phyloP scores from a whole-genome alignment of 768 basidiomycete genomes.

The Termitomyces sp. region DNA sequence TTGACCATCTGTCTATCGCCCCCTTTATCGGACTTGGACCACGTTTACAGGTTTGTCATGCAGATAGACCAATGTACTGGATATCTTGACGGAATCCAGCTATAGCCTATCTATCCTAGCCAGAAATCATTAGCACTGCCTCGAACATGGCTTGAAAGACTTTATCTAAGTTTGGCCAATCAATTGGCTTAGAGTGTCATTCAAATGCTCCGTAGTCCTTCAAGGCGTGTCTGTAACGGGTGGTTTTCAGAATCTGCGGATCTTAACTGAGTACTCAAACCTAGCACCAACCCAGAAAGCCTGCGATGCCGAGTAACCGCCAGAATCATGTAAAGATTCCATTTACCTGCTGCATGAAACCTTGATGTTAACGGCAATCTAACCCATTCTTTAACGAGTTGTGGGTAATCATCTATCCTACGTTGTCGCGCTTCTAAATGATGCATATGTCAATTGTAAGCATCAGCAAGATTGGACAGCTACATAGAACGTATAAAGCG shows the following conservation, averaged over 20 bases:
- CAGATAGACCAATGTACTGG: background rate
- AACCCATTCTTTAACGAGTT: too few relatives aligned
- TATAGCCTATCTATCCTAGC: too few relatives aligned
- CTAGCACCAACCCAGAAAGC: too few relatives aligned
- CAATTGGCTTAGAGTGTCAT: too few relatives aligned
- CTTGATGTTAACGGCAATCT: background rate
- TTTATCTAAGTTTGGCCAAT: background rate
- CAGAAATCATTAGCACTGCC: background rate
- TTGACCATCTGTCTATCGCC: background rate
- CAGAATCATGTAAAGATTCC: too few relatives aligned
- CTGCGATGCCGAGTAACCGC: too few relatives aligned
- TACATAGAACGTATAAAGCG: background rate
- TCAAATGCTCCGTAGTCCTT: background rate
- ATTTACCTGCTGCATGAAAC: background rate
- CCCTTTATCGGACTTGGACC: background rate
- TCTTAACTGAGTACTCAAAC: too few relatives aligned
- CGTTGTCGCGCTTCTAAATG: slow-evolving; percentile 15
- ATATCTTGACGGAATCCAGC: background rate
- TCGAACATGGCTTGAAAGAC: background rate
- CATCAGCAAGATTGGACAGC: background rate
- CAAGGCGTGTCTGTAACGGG: too few relatives aligned
- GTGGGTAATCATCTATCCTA: background rate
- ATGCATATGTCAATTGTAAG: background rate
- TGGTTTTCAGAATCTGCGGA: too few relatives aligned
- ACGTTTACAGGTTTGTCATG: background rate